Evolutionary conservation across 805 yeast genomes (phyloP).

Genomic region (Wickerhamiella sergipiensis): DNA sequence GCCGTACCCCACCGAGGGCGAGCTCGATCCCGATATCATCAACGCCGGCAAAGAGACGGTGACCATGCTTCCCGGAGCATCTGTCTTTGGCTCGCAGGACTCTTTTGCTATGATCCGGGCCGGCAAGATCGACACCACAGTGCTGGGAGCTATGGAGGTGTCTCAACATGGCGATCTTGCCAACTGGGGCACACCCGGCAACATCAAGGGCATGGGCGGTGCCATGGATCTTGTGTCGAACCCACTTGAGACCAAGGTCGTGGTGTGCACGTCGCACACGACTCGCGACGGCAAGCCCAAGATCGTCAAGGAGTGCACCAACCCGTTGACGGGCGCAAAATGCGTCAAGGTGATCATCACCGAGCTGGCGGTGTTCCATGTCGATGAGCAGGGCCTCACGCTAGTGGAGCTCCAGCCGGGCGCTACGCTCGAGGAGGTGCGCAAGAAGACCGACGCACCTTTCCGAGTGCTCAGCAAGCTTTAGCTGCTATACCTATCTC

Average conservation of each 20-base stretch:
- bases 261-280: slow-evolving; percentile 35
- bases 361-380: slow-evolving; percentile 35
- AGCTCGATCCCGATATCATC: slow-evolving; percentile 35
- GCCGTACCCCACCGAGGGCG: slow-evolving; percentile 31
- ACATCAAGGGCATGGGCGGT: slow-evolving; percentile 41
- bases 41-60: slow-evolving; percentile 42
- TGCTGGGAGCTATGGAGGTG: slow-evolving; percentile 39
- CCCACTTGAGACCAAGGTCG: slow-evolving; percentile 32
- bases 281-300: slow-evolving; percentile 36
- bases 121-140: slow-evolving; percentile 32
- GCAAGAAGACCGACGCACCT: slow-evolving; percentile 29
- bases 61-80: slow-evolving; percentile 33
- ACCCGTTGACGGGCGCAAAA: slow-evolving; percentile 35
- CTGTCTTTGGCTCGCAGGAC: slow-evolving; percentile 36
- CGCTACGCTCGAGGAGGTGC: slow-evolving; percentile 29
- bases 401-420: slow-evolving; percentile 32
- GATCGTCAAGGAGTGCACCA: slow-evolving; percentile 31
- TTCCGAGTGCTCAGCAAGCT: slow-evolving; percentile 16
- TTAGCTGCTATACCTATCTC: not conserved
- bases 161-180: slow-evolving; percentile 37
- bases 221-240: slow-evolving; percentile 41
- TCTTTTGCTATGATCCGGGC: slow-evolving; percentile 38
- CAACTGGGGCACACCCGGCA: slow-evolving; percentile 40
- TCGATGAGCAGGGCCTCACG: slow-evolving; percentile 28
- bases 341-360: slow-evolving; percentile 36